Evolutionary conservation across 2,329 filamentous ascomycete genomes (phyloP).

Genomic region (Fragosphaeria purpurea): DNA sequence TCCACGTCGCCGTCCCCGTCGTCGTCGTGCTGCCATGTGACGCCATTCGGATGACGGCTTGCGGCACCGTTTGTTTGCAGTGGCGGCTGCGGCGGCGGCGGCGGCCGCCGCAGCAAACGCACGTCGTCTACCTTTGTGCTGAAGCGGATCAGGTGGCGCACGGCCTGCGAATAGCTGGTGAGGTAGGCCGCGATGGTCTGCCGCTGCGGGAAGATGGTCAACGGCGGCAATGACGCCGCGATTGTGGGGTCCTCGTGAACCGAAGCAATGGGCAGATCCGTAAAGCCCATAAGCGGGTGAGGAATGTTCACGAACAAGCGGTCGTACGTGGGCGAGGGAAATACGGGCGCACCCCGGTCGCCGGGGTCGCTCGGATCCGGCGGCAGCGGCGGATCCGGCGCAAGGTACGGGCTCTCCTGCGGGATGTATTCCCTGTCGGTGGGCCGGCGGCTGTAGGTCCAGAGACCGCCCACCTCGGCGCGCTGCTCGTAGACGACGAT

Average conservation of each 20-base stretch:
- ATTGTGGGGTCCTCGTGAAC: conserved; percentile 18
- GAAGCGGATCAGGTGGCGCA: conserved; percentile 59
- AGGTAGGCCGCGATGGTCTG: conserved; percentile 65
- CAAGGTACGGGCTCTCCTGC: conserved; percentile 54
- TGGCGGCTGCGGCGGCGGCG: background rate
- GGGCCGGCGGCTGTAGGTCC: conserved; percentile 60
- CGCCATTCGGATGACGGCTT: too few species aligned
- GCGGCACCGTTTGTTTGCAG: background rate
- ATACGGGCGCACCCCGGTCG: conserved; percentile 38
- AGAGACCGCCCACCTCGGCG: conserved; percentile 66
- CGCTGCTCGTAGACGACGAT: conserved; percentile 80
- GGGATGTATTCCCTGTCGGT: conserved; percentile 47
- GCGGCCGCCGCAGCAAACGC: conserved; percentile 23
- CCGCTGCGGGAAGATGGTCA: conserved; percentile 64
- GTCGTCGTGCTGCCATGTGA: too few species aligned
- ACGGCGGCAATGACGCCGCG: background rate
- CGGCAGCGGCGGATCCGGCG: conserved; percentile 54
- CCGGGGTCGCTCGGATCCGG: conserved; percentile 15
- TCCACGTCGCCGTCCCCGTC: background rate
- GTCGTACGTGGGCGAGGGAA: conserved; percentile 78
- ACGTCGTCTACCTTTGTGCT: conserved; percentile 59
- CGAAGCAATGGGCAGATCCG: conserved; percentile 54
- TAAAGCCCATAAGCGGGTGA: conserved; percentile 68
- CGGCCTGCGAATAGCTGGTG: conserved; percentile 56
- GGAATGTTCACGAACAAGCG: conserved; percentile 81